Base-by-base conservation (phyloP, 2,329 filamentous ascomycete species). In the Aspergillus latus region DNA sequence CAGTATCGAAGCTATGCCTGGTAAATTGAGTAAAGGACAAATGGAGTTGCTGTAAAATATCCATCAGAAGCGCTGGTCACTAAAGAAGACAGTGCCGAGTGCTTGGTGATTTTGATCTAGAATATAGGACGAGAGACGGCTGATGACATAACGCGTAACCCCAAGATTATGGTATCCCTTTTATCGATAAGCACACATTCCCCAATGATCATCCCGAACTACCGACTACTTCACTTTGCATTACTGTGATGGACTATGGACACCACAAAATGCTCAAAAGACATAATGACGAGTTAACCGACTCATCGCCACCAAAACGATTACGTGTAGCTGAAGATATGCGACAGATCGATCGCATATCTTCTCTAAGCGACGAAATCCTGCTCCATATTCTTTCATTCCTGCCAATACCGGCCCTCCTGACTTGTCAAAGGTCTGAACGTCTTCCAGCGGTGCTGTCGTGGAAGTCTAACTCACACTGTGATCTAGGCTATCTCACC, bases 331-430 rank as follows among this genome's bases (percentile, higher is more conserved):
- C 32, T 45, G 54, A 52, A 66, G 43, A 42, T 21, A 52, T 55
- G 39, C 46, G 56, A 15, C 26, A 43, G 44, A 62, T 70, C 55
- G 89, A 96, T 73, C 79, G 80, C 47, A 72, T 97, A 13, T 90
- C 90, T 5, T 76, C 74, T 8, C 80, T 97, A 50, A 96, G 92
- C 60, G 90, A 96, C 72, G 94, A 99, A 73, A 80, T 97, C 34
- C 82, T 96, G 32, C 77, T 97, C 54, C 89, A 92, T 64, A 89
- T 97, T 58, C 80, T 97, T 36, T 88, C 88, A 3, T 88, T 85
- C 68, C 80, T 96, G n/a, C 77, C 88, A 2, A 83, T 90, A 30
- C 76, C 81, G 6, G 83, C 87, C 29, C 82, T 97, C 6, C 80
- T 91, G 52, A 76, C 78, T 51, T 85, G 82, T 63, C 82, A 86